Evolutionary conservation across 2,329 filamentous ascomycete species (phyloP).

Genomic region (Diaporthe longicolla): DNA sequence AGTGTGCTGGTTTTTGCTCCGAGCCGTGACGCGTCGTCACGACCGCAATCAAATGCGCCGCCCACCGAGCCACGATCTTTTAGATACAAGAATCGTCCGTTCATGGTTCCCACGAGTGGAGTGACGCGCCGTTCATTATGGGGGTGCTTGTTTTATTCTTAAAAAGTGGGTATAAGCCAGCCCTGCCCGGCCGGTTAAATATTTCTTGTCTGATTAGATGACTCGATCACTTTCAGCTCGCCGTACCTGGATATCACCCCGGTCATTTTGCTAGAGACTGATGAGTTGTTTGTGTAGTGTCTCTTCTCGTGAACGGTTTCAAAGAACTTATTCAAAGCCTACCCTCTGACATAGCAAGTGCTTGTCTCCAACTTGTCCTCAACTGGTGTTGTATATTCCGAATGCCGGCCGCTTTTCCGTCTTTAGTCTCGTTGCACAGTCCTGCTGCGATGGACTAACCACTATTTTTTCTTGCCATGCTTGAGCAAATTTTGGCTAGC

Average conservation of each 20-base stretch:
- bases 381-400: not conserved
- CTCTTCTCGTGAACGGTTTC: not conserved
- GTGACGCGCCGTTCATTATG: not conserved
- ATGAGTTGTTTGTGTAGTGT: not conserved
- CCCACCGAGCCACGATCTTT: constrained; percentile 25
- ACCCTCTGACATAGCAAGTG: not conserved
- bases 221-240: not conserved
- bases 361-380: not conserved
- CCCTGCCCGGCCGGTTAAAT: not conserved
- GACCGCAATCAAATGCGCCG: constrained; percentile 22
- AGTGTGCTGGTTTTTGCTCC: not conserved
- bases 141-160: constrained; percentile 7
- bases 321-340: not conserved
- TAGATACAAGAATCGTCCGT: constrained; percentile 1
- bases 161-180: not conserved
- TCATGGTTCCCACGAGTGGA: constrained; percentile 8
- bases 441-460: not conserved
- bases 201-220: not conserved
- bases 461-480: not conserved
- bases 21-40: constrained; percentile 19
- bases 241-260: not conserved
- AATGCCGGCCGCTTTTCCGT: too few relatives aligned
- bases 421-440: too few relatives aligned
- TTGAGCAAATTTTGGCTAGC: not conserved
- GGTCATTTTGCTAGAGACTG: not conserved